These are phyloP conservation scores for Vitis riparia DNA, from an alignment of 164 flowering plant species.

Conservation along the genomic window DNA sequence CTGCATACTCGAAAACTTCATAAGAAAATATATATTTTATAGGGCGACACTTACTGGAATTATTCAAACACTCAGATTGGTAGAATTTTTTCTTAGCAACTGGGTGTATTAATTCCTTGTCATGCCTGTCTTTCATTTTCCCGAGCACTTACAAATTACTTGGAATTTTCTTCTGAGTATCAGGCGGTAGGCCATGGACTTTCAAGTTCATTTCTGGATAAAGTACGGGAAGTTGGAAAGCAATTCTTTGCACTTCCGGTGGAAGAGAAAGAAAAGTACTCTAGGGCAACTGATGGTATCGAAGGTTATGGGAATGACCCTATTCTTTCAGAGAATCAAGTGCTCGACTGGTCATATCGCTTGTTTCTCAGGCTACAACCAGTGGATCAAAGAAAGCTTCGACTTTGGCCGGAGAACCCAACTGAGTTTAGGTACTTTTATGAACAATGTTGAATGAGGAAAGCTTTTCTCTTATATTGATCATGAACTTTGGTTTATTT, in stretches of 20 bases:
- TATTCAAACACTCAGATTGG: too few relatives aligned
- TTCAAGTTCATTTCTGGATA: slow-evolving; percentile 23
- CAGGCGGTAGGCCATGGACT: slow-evolving; percentile 38
- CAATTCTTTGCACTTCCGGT: slow-evolving; percentile 33
- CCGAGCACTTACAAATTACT: background rate
- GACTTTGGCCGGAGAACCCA: slow-evolving; percentile 44
- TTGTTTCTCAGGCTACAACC: slow-evolving; percentile 30
- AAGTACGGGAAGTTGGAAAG: slow-evolving; percentile 19
- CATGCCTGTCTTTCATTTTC: too few relatives aligned
- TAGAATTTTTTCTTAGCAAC: too few relatives aligned
- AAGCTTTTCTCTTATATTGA: too few relatives aligned
- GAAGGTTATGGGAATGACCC: slow-evolving; percentile 50
- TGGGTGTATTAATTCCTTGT: too few relatives aligned
- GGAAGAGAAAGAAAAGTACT: slow-evolving; percentile 36
- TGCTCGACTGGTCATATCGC: slow-evolving; percentile 44
- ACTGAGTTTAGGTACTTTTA: slow-evolving; percentile 24
- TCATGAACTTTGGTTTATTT: too few relatives aligned
- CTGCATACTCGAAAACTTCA: background rate
- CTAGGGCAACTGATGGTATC: slow-evolving; percentile 16
- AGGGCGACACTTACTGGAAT: too few relatives aligned
- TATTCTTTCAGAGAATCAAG: slow-evolving; percentile 32
- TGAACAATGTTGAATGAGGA: background rate
- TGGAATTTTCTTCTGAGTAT: background rate
- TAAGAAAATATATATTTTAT: background rate
- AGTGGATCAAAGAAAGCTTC: slow-evolving; percentile 21